Evolutionary conservation across 2,329 filamentous ascomycete genomes (phyloP).

Genomic region (Paraphaeosphaeria sporulosa): DNA sequence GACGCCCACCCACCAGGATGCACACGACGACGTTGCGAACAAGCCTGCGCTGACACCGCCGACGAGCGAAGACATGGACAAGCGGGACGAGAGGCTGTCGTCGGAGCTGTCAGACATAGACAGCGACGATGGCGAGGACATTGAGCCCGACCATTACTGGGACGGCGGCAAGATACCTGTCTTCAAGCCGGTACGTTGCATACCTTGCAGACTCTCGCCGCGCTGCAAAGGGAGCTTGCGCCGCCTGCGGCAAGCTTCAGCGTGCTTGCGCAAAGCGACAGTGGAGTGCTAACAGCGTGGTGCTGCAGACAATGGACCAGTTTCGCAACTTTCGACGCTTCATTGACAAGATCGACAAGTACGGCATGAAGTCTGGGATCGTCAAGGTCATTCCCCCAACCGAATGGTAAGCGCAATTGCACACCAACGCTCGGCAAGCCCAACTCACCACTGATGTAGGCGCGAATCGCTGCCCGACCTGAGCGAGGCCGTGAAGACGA

Average conservation of each 20-base stretch:
- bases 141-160: constrained; percentile 87
- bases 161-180: constrained; percentile 84
- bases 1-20: constrained; percentile 24
- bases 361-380: constrained; percentile 97
- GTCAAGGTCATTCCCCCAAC: constrained; percentile 92
- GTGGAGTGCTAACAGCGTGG: constrained; percentile 26
- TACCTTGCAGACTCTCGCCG: constrained; percentile 10
- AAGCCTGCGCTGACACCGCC: constrained; percentile 59
- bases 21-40: constrained; percentile 35
- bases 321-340: constrained; percentile 94
- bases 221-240: constrained; percentile 16
- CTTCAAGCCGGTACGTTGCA: constrained; percentile 77
- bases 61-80: constrained; percentile 60
- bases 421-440: constrained; percentile 10
- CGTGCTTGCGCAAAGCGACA: constrained; percentile 4
- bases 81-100: constrained; percentile 53
- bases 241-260: constrained; percentile 6
- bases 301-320: constrained; percentile 78
- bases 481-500: constrained; percentile 86
- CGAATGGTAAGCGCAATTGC: constrained; percentile 76
- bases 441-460: constrained; percentile 51
- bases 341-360: constrained; percentile 87
- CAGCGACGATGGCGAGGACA: constrained; percentile 66
- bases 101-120: constrained; percentile 59
- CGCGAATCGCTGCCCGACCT: constrained; percentile 75